Evolutionary conservation across 768 basidiomycete species (phyloP).

Genomic region (Tulasnella sp.): DNA sequence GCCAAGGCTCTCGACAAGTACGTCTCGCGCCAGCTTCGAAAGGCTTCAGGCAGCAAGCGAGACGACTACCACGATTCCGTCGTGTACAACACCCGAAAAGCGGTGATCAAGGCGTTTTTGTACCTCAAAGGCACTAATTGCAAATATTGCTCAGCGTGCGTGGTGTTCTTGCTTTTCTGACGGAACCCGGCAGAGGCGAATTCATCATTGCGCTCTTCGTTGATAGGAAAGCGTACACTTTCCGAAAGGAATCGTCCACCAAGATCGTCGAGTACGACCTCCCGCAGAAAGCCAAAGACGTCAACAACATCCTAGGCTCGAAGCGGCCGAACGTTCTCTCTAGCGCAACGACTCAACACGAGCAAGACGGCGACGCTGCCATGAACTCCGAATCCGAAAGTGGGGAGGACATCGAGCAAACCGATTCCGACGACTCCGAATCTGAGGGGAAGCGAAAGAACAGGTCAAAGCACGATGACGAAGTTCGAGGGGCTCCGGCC

Average conservation of each 20-base stretch:
- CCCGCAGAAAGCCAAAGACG: constrained; percentile 59
- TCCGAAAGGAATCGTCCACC: constrained; percentile 86
- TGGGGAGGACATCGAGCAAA: constrained; percentile 24
- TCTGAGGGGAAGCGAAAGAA: constrained; percentile 10
- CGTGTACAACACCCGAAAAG: constrained; percentile 79
- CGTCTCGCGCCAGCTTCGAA: constrained; percentile 40
- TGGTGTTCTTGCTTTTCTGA: constrained; percentile 16
- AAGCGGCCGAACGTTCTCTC: constrained; percentile 68
- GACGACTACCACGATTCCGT: constrained; percentile 83
- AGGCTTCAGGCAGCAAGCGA: constrained; percentile 44
- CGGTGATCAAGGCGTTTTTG: constrained; percentile 50
- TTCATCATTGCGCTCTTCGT: neutral
- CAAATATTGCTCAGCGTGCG: constrained; percentile 67
- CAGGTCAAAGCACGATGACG: neutral
- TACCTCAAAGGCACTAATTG: constrained; percentile 56
- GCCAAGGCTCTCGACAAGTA: constrained; percentile 39
- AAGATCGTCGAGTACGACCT: constrained; percentile 94
- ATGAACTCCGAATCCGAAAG: constrained; percentile 23
- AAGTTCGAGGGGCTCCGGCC: neutral
- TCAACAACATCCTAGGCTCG: constrained; percentile 39
- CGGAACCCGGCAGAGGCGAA: neutral
- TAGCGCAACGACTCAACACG: constrained; percentile 10
- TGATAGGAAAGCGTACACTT: constrained; percentile 63
- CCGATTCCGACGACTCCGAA: neutral
- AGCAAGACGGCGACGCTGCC: constrained; percentile 23